A percentile compares a stretch with the other conserved stretches of the same genome.
These are phyloP conservation scores for Yarrowia sp. DNA, from an alignment of 805 yeast genomes.

Conservation along the genomic window DNA sequence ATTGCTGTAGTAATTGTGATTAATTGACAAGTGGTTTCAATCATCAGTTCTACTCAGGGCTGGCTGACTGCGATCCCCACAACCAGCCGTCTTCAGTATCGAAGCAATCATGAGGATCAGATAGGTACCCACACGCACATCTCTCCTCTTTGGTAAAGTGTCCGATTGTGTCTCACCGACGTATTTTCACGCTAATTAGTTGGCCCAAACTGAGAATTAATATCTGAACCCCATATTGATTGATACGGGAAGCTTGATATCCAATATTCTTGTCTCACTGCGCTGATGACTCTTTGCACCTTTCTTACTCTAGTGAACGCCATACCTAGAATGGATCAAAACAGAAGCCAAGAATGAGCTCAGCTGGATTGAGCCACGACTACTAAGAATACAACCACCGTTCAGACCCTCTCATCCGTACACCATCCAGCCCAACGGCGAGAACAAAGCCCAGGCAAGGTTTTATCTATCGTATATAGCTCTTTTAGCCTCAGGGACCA, in stretches of 20 bases:
- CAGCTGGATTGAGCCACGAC: too few species aligned
- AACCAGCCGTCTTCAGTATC: neutral
- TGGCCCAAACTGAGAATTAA: neutral
- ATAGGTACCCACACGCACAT: neutral
- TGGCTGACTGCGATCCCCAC: too few species aligned
- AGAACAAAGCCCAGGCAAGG: neutral
- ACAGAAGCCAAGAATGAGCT: too few species aligned
- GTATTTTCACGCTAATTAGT: neutral
- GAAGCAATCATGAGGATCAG: conserved; percentile 1
- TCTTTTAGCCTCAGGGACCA: neutral
- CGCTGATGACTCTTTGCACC: neutral
- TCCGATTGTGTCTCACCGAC: conserved; percentile 3
- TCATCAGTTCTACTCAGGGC: too few species aligned
- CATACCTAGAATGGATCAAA: neutral
- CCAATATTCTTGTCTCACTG: conserved; percentile 13
- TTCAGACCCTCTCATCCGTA: too few species aligned
- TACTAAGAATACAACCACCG: too few species aligned
- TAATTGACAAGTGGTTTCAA: too few species aligned
- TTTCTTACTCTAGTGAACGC: neutral
- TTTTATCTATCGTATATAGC: neutral
- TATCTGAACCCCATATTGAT: neutral
- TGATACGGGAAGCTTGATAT: conserved; percentile 4
- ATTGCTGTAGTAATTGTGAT: too few species aligned
- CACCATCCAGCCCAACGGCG: neutral
- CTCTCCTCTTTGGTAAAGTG: neutral